Percentiles rank a stretch among this genome's conserved stretches.
phyloP scores from a whole-genome alignment of 2,329 filamentous ascomycete species.

The Alternaria panax region DNA sequence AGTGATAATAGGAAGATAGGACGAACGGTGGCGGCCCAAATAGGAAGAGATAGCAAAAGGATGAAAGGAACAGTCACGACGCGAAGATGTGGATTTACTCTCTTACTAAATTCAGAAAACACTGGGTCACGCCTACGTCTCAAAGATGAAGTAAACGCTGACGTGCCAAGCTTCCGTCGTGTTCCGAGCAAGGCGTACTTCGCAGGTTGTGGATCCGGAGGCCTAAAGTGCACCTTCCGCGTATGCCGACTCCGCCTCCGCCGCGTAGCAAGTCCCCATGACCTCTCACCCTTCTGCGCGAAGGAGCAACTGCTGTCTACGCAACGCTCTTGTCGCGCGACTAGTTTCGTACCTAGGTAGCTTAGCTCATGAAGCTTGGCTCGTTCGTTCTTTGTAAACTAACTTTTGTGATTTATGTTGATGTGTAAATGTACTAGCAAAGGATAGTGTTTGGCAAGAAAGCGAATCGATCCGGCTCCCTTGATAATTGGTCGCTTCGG shows the following conservation, averaged over 20 bases:
- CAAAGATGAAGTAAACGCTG: constrained; percentile 15
- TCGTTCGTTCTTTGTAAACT: too few relatives aligned
- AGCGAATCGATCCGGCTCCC: too few relatives aligned
- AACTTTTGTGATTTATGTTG: too few relatives aligned
- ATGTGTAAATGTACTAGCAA: too few relatives aligned
- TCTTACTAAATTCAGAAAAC: constrained; percentile 1
- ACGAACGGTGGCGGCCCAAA: background rate
- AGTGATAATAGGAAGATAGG: background rate
- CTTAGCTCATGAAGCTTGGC: too few relatives aligned
- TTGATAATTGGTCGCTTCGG: too few relatives aligned
- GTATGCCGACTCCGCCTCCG: constrained; percentile 5
- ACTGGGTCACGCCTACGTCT: background rate
- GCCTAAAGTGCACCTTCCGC: background rate
- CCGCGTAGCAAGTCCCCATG: background rate
- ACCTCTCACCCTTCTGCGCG: background rate
- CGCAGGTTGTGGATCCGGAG: constrained; percentile 5
- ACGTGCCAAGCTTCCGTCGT: constrained; percentile 33
- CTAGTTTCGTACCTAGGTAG: background rate
- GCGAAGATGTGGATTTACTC: background rate
- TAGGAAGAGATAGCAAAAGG: background rate
- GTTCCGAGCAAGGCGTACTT: constrained; percentile 22
- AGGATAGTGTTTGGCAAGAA: too few relatives aligned
- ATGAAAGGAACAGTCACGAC: background rate
- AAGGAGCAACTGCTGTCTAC: background rate
- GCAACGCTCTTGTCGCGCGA: background rate